phyloP scores from a whole-genome alignment of 1,284 basidiomycete genomes.

The Cystobasidium sp. region DNA sequence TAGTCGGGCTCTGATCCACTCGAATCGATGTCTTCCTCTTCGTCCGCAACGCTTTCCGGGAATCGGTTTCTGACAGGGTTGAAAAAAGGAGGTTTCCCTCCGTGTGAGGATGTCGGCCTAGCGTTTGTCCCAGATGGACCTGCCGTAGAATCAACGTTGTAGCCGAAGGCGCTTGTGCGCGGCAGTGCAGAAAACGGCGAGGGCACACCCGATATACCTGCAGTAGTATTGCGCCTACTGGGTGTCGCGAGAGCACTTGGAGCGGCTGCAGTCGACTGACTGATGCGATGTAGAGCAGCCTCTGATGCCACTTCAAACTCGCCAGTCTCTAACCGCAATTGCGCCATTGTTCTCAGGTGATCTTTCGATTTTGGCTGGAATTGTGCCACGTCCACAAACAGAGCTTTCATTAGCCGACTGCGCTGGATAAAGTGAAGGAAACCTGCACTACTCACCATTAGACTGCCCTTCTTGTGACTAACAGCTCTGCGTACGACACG shows the following conservation, averaged over 20 bases:
- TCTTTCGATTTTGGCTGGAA: slow-evolving; percentile 39
- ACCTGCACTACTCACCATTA: slow-evolving; percentile 28
- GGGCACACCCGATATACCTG: background rate
- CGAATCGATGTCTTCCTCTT: slow-evolving; percentile 25
- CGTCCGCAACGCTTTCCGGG: slow-evolving; percentile 34
- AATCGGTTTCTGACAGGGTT: slow-evolving; percentile 36
- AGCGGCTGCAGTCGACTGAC: slow-evolving; percentile 24
- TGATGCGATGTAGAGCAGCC: slow-evolving; percentile 38
- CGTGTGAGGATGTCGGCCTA: slow-evolving; percentile 16
- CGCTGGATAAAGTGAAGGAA: background rate
- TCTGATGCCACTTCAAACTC: slow-evolving; percentile 41
- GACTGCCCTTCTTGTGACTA: slow-evolving; percentile 40
- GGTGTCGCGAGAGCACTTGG: slow-evolving; percentile 11
- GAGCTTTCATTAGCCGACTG: background rate
- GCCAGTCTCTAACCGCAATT: slow-evolving; percentile 34
- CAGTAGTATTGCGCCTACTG: slow-evolving; percentile 5
- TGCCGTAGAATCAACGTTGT: background rate
- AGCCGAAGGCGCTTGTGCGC: background rate
- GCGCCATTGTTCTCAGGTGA: slow-evolving; percentile 31
- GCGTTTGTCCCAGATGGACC: slow-evolving; percentile 2
- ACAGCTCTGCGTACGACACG: slow-evolving; percentile 39
- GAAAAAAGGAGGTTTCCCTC: slow-evolving; percentile 1
- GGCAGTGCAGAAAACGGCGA: slow-evolving; percentile 11
- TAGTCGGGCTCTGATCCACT: slow-evolving; percentile 31
- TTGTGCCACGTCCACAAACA: background rate